phyloP scores from a whole-genome alignment of 2,329 filamentous ascomycete genomes.

The Grosmannia huntii region DNA sequence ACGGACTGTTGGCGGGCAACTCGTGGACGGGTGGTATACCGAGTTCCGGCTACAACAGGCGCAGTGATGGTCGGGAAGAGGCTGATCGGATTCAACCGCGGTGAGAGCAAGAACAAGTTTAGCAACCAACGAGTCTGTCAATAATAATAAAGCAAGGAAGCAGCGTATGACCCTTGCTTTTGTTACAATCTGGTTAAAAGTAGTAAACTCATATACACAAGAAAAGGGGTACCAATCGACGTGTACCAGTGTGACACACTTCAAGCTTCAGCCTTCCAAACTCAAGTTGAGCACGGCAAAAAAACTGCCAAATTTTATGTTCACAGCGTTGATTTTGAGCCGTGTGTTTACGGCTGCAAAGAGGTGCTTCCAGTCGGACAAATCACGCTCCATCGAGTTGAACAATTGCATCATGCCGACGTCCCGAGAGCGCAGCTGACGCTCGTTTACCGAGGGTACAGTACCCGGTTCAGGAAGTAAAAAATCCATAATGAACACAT shows the following conservation, averaged over 20 bases:
- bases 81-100: too few species aligned
- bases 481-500: background rate
- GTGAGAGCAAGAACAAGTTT: too few species aligned
- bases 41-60: slow-evolving; percentile 4
- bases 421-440: background rate
- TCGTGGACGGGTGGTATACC: slow-evolving; percentile 10
- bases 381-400: background rate
- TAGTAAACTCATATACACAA: too few species aligned
- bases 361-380: background rate
- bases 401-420: background rate
- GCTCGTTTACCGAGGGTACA: background rate
- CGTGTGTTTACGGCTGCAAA: background rate
- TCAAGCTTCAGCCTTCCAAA: background rate
- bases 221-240: too few species aligned
- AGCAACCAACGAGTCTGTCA: too few species aligned
- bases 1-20: slow-evolving; percentile 2
- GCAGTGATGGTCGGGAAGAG: background rate
- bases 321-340: background rate
- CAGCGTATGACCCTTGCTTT: too few species aligned
- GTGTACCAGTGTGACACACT: too few species aligned
- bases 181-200: too few species aligned
- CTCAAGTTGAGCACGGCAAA: background rate
- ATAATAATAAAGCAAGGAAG: too few species aligned
- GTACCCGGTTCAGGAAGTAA: background rate
- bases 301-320: background rate